Conservation (phyloP, 257 asterid genomes). For the Fraxinus quadrangulata region DNA sequence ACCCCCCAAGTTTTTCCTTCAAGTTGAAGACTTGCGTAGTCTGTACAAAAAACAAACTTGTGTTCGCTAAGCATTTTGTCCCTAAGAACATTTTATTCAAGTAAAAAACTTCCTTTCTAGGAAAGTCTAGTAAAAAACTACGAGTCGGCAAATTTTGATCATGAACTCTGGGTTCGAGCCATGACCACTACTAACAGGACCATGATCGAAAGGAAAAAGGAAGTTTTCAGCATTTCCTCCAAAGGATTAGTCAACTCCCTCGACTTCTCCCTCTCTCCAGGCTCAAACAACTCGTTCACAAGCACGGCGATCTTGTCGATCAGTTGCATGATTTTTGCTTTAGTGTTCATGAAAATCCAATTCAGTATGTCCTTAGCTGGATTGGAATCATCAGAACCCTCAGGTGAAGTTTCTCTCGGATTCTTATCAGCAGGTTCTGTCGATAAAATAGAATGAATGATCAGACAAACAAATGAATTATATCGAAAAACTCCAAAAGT, state of each 20-base stretch:
- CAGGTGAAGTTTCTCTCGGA: constrained; percentile 23
- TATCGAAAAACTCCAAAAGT: too few species aligned
- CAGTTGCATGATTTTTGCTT: constrained; percentile 48
- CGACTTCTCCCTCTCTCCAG: constrained; percentile 26
- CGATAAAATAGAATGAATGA: neutral
- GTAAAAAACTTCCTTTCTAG: neutral
- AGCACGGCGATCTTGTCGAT: constrained; percentile 43
- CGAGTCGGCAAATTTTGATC: constrained; percentile 51
- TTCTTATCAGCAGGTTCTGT: constrained; percentile 32
- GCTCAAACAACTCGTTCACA: constrained; percentile 39
- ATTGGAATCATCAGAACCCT: constrained; percentile 30
- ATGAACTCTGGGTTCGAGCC: constrained; percentile 48
- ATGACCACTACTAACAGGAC: constrained; percentile 60
- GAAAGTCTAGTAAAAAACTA: neutral
- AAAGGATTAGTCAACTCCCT: constrained; percentile 24
- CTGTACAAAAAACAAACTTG: neutral
- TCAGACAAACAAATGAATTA: neutral
- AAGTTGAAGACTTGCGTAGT: neutral
- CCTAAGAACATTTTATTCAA: neutral
- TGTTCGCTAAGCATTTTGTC: neutral
- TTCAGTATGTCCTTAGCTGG: constrained; percentile 35
- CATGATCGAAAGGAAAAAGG: constrained; percentile 58
- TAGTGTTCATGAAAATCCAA: constrained; percentile 44
- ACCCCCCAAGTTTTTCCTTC: too few species aligned
- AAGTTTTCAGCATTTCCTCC: constrained; percentile 49